Conservation (phyloP, 352 stramenopile genomes). For the Globisporangium paddicum region DNA sequence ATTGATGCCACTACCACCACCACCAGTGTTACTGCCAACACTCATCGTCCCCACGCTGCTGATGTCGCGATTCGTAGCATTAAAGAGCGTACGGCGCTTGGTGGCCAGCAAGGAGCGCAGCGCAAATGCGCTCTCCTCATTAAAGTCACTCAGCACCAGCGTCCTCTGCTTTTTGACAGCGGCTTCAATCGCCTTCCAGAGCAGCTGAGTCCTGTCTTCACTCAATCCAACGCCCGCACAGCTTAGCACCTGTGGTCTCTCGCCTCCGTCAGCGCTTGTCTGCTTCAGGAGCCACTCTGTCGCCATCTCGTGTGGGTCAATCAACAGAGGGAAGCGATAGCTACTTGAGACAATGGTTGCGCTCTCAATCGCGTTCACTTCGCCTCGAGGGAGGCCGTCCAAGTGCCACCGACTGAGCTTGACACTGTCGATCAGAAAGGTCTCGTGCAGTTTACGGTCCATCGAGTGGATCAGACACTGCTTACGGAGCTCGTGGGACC, state of each 20-base stretch:
- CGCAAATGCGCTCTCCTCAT: constrained; percentile 12
- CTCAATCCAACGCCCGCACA: constrained; percentile 12
- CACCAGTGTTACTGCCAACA: constrained; percentile 8
- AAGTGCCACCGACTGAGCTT: constrained; percentile 40
- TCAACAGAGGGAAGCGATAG: constrained; percentile 45
- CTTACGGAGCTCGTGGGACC: constrained; percentile 27
- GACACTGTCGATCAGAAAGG: constrained; percentile 32
- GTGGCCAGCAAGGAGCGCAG: constrained; percentile 40
- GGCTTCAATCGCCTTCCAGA: constrained; percentile 39
- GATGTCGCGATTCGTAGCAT: constrained; percentile 46
- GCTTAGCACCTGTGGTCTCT: not conserved
- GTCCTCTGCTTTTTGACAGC: constrained; percentile 32
- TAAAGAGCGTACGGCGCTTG: constrained; percentile 41
- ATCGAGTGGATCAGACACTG: constrained; percentile 30
- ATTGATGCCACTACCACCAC: not conserved
- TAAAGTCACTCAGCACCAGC: constrained; percentile 43
- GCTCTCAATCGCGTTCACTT: constrained; percentile 38
- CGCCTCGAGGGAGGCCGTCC: constrained; percentile 29
- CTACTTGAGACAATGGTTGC: constrained; percentile 30
- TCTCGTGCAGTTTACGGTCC: constrained; percentile 13
- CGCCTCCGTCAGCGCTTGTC: constrained; percentile 19
- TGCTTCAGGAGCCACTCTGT: constrained; percentile 39
- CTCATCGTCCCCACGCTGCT: constrained; percentile 13
- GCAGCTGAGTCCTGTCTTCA: not conserved
- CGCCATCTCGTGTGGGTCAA: constrained; percentile 58